Conservation (phyloP, 805 yeast genomes). For the Candida xiaguanensis region DNA sequence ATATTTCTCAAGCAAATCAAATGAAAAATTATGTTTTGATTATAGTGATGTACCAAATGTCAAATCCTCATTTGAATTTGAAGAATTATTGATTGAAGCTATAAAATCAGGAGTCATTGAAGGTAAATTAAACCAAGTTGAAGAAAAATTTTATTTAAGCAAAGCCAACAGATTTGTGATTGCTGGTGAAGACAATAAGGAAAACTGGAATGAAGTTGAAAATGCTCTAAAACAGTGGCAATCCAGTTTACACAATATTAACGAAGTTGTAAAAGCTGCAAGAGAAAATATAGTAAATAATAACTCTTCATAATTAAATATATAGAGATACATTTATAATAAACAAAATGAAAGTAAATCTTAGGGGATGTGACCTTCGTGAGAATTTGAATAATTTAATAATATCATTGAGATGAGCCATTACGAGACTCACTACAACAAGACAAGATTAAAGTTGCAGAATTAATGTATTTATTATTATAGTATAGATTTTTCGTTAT, state of each 20-base stretch:
- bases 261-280: conserved; percentile 38
- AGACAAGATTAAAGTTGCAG: too few species aligned
- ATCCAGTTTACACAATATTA: conserved; percentile 36
- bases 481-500: conserved; percentile 24
- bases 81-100: conserved; percentile 36
- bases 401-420: too few species aligned
- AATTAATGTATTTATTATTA: too few species aligned
- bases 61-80: conserved; percentile 30
- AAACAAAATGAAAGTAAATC: too few species aligned
- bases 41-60: conserved; percentile 35
- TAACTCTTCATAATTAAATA: not conserved
- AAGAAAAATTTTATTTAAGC: conserved; percentile 36
- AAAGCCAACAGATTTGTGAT: conserved; percentile 39
- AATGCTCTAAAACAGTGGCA: conserved; percentile 36
- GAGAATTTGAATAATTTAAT: too few species aligned
- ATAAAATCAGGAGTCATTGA: conserved; percentile 43
- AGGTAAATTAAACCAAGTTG: conserved; percentile 44
- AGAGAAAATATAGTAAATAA: conserved; percentile 39
- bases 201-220: conserved; percentile 36
- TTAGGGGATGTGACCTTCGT: too few species aligned
- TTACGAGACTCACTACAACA: too few species aligned
- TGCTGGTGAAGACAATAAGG: conserved; percentile 32
- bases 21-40: conserved; percentile 25
- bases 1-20: conserved; percentile 21
- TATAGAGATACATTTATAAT: conserved; percentile 5